Base-by-base conservation (phyloP, 257 asterid genomes). In the Leonotis leonurus region DNA sequence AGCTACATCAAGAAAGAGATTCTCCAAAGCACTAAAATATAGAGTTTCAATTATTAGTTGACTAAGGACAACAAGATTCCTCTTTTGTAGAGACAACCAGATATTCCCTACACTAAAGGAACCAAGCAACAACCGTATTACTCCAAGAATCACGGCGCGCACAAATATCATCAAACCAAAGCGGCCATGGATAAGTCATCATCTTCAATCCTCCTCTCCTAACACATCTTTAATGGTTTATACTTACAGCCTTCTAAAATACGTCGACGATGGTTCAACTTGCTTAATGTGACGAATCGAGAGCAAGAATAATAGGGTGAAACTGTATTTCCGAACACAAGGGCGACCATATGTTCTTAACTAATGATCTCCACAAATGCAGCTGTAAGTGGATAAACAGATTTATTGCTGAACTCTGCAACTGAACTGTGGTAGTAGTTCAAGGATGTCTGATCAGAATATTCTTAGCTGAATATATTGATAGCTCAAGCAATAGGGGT, bases 1-100 rank as follows among this genome's bases (percentile, higher is more conserved):
- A 50, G 56, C 61, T 56, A 67, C 78, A 82, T 74, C 73, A 82
- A 75, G 68, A 75, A 78, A 76, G 39, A 71, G 88, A 85, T 83
- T 82, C 95, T 79, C 45, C 70, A 74, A 62, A 71, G 75, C 87
- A 82, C 80, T 75, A 76, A 71, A 70, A 65, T 67, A 53, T 65
- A 58, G 67, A 74, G 77, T 52, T 77, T 56, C 81, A 80, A 77
- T 85, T 73, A 78, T 80, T 77, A 60, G 72, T 70, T 78, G 73
- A 74, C 72, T 32, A 59, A 49, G 69, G 64, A 78, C 71, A 75
- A 72, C 62, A 69, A 41, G 83, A 82, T 82, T 80, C 95, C 81
- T 64, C 67, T 69, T 70, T 32, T 54, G 82, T 71, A 70, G 22
- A 32, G 75, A 80, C 78, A 57, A 43, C 56, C 61, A 74, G 80